These are phyloP conservation scores for Marasmius sp. DNA, from an alignment of 1,284 basidiomycete species.

Conservation along the genomic window DNA sequence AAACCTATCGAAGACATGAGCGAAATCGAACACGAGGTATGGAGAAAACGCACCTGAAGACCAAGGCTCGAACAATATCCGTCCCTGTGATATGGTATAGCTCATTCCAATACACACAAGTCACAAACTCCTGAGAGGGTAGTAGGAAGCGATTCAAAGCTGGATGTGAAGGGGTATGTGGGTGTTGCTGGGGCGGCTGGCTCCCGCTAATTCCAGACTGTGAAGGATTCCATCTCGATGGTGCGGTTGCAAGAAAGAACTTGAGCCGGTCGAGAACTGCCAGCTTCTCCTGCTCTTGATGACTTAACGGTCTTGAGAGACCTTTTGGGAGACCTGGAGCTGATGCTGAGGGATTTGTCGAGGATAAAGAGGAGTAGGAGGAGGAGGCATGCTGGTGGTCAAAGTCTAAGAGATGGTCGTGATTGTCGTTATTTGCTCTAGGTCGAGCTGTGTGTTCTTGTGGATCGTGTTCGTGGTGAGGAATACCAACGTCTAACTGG, in stretches of 20 bases:
- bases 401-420: conserved; percentile 3
- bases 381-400: conserved; percentile 1
- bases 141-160: conserved; percentile 81
- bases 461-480: conserved; percentile 4
- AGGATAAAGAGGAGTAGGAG: not conserved
- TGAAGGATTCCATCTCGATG: conserved; percentile 59
- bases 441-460: conserved; percentile 7
- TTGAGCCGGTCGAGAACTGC: conserved; percentile 77
- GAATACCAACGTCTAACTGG: not conserved
- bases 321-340: conserved; percentile 38
- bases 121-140: conserved; percentile 83
- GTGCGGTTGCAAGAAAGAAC: conserved; percentile 86
- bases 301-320: conserved; percentile 54
- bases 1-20: conserved; percentile 13
- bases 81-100: conserved; percentile 92
- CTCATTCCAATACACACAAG: conserved; percentile 88
- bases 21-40: not conserved
- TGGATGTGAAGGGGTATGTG: conserved; percentile 48
- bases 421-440: not conserved
- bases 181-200: conserved; percentile 21
- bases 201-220: conserved; percentile 14
- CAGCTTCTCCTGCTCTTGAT: conserved; percentile 66
- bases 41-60: conserved; percentile 57
- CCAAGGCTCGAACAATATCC: conserved; percentile 83
- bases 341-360: conserved; percentile 8